These are phyloP conservation scores for Tolypocladium cylindrosporum DNA, from an alignment of 2,329 filamentous ascomycete genomes.

Conservation along the genomic window DNA sequence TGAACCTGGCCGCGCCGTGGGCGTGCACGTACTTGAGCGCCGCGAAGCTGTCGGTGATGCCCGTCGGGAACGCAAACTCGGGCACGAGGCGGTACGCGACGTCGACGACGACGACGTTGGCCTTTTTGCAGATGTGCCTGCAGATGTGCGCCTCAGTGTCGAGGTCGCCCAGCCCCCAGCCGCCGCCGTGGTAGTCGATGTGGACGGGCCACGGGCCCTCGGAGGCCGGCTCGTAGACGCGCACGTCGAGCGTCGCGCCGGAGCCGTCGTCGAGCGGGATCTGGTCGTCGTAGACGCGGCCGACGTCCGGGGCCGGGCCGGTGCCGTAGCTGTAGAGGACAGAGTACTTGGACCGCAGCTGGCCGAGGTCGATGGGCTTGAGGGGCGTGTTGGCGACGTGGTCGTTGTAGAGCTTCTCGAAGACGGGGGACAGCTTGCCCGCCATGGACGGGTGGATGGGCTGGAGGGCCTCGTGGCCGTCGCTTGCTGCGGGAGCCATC, in stretches of 20 bases:
- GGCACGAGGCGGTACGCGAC: constrained; percentile 43
- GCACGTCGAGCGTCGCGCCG: constrained; percentile 17
- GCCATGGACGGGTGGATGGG: constrained; percentile 36
- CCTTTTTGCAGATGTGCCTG: constrained; percentile 32
- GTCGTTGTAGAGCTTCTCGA: constrained; percentile 37
- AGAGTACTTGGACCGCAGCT: constrained; percentile 30
- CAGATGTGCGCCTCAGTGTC: constrained; percentile 39
- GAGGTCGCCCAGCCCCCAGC: constrained; percentile 39
- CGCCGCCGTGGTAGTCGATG: constrained; percentile 38
- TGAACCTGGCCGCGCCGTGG: constrained; percentile 23
- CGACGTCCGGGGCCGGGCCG: constrained; percentile 28
- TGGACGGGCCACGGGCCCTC: constrained; percentile 35
- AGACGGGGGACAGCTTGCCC: constrained; percentile 33
- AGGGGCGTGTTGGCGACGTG: constrained; percentile 29
- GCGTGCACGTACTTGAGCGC: constrained; percentile 29
- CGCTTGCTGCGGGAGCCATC: neutral
- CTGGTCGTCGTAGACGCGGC: constrained; percentile 25
- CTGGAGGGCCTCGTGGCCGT: constrained; percentile 33
- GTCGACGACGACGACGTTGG: constrained; percentile 35
- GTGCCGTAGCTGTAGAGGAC: constrained; percentile 34
- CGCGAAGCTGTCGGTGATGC: constrained; percentile 37
- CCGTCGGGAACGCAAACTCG: constrained; percentile 36
- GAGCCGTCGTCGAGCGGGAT: constrained; percentile 21
- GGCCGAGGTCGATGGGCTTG: constrained; percentile 26
- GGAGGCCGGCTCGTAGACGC: constrained; percentile 32